Evolutionary conservation across 345 rosid species (phyloP).

Genomic region (Noccaea bulbosa): DNA sequence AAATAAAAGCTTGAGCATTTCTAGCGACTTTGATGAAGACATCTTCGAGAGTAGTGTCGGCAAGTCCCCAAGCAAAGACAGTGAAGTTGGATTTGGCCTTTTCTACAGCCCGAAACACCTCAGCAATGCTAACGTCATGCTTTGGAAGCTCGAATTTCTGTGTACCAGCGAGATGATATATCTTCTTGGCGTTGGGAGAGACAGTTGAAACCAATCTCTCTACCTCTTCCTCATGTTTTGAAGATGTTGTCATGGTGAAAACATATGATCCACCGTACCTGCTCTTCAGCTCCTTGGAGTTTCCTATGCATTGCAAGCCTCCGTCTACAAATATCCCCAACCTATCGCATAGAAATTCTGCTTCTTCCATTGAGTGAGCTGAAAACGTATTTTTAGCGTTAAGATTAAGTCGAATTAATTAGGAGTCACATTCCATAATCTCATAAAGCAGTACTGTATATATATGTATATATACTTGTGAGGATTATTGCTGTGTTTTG

Average conservation of each 20-base stretch:
- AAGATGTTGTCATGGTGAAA: constrained; percentile 78
- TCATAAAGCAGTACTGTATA: background rate
- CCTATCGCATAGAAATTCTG: constrained; percentile 87
- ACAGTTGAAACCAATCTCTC: constrained; percentile 59
- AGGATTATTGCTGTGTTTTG: constrained; percentile 80
- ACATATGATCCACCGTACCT: constrained; percentile 91
- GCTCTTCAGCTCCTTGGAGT: constrained; percentile 80
- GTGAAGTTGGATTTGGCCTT: constrained; percentile 69
- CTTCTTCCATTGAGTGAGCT: constrained; percentile 98
- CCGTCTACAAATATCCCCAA: constrained; percentile 88
- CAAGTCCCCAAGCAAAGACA: constrained; percentile 93
- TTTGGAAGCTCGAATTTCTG: constrained; percentile 97
- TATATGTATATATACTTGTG: constrained; percentile 50
- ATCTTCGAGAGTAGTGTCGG: constrained; percentile 91
- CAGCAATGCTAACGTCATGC: constrained; percentile 67
- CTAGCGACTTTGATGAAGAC: constrained; percentile 82
- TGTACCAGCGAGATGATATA: constrained; percentile 82
- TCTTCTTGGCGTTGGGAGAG: constrained; percentile 66
- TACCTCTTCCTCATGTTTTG: constrained; percentile 61
- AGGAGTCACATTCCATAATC: background rate
- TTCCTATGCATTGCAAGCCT: constrained; percentile 86
- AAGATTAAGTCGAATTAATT: background rate
- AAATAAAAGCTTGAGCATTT: constrained; percentile 49
- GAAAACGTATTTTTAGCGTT: background rate
- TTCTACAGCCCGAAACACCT: constrained; percentile 55